Evolutionary conservation across 2,329 filamentous ascomycete species (phyloP).

Genomic region (Paecilomyces sp.): DNA sequence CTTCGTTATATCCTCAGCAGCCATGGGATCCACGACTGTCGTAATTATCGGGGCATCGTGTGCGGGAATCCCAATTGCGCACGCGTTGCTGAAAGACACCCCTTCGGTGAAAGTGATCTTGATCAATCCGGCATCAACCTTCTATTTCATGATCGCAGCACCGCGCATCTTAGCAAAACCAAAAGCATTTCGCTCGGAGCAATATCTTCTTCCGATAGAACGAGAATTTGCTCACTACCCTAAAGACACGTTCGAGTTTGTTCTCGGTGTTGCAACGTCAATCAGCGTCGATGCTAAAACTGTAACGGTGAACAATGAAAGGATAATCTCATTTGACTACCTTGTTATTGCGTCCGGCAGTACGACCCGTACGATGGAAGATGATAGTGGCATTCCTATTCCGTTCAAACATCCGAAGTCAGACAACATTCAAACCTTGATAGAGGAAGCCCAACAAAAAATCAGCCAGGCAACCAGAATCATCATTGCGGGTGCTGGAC

Average conservation of each 20-base stretch:
- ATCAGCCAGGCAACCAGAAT: constrained; percentile 29
- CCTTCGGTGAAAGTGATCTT: constrained; percentile 41
- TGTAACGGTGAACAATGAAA: constrained; percentile 29
- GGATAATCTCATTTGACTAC: constrained; percentile 39
- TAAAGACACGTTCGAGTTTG: constrained; percentile 37
- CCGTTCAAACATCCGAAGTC: constrained; percentile 33
- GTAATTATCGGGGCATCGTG: constrained; percentile 27
- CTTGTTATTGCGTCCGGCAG: constrained; percentile 47
- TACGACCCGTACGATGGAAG: constrained; percentile 21
- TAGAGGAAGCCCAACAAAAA: constrained; percentile 17
- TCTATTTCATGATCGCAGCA: constrained; percentile 44
- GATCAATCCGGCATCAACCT: constrained; percentile 44
- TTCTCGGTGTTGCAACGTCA: constrained; percentile 13
- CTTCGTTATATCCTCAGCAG: not conserved
- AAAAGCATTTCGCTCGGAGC: constrained; percentile 15
- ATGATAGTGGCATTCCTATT: constrained; percentile 4
- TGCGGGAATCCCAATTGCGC: constrained; percentile 20
- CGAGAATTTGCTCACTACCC: constrained; percentile 44
- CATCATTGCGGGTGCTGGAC: constrained; percentile 36
- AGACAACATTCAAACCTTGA: constrained; percentile 17
- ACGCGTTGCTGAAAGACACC: constrained; percentile 22
- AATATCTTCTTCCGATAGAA: constrained; percentile 30
- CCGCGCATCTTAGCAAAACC: constrained; percentile 43
- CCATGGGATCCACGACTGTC: constrained; percentile 5
- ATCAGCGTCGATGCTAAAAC: constrained; percentile 36